Percentiles rank a stretch among this genome's conserved stretches.
Conservation (phyloP, 2,329 filamentous ascomycete genomes). For the Cladosporium sp. region DNA sequence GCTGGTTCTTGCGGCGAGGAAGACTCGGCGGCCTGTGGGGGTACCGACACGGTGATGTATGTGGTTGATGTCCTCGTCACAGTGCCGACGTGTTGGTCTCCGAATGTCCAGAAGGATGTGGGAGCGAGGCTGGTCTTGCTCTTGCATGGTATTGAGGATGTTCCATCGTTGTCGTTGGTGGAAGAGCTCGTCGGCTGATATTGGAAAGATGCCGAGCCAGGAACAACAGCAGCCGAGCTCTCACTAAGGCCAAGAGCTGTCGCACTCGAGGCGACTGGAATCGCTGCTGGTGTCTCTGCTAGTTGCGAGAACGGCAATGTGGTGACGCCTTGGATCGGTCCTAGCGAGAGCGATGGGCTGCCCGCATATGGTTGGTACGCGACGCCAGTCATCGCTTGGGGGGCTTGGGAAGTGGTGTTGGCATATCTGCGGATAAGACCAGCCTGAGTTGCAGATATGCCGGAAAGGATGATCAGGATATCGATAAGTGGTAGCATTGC, state of each 20-base stretch:
- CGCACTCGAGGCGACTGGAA: background rate
- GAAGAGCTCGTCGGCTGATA: background rate
- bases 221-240: background rate
- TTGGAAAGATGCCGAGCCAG: background rate
- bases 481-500: slow-evolving; percentile 7
- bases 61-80: background rate
- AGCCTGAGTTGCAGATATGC: background rate
- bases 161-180: background rate
- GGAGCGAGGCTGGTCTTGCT: background rate
- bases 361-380: background rate
- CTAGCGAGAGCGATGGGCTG: slow-evolving; percentile 2
- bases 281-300: background rate
- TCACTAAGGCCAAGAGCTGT: background rate
- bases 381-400: background rate
- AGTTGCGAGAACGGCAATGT: slow-evolving; percentile 2
- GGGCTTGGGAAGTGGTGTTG: background rate
- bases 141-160: background rate
- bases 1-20: background rate
- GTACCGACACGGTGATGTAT: background rate
- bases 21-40: background rate
- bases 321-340: slow-evolving; percentile 2
- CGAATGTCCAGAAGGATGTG: slow-evolving; percentile 3
- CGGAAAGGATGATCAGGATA: slow-evolving; percentile 1
- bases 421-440: slow-evolving; percentile 4
- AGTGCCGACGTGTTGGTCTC: background rate